Evolutionary conservation across 352 stramenopile genomes (phyloP).

Genomic region (Pythium guiyangense): DNA sequence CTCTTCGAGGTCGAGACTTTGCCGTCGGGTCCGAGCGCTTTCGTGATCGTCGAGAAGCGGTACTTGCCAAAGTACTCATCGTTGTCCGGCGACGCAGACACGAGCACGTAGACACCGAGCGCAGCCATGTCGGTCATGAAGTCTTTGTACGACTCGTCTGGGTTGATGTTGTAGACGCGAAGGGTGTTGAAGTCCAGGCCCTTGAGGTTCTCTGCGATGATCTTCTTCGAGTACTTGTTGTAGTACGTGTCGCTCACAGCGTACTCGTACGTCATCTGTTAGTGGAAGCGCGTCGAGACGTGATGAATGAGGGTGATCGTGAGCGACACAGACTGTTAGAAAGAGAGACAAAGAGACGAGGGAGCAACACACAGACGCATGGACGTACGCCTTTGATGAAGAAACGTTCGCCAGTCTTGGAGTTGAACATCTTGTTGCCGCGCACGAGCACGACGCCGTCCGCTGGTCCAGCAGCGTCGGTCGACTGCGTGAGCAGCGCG

Average conservation of each 20-base stretch:
- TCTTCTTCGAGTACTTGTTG: conserved; percentile 74
- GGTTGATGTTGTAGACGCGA: conserved; percentile 87
- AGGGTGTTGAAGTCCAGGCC: conserved; percentile 82
- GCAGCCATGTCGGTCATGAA: conserved; percentile 85
- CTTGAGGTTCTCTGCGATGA: conserved; percentile 59
- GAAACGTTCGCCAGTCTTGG: conserved; percentile 75
- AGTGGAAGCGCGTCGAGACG: neutral
- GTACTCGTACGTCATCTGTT: conserved; percentile 85
- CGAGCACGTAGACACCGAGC: conserved; percentile 77
- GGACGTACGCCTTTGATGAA: conserved; percentile 80
- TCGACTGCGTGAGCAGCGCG: conserved; percentile 7
- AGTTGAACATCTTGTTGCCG: conserved; percentile 87
- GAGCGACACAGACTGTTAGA: neutral
- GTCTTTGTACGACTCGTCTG: conserved; percentile 69
- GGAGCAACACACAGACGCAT: neutral
- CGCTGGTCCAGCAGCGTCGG: conserved; percentile 17
- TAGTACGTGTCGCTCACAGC: conserved; percentile 85
- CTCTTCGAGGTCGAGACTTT: conserved; percentile 25
- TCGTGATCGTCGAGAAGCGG: conserved; percentile 73
- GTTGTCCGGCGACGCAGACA: conserved; percentile 77
- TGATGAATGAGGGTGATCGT: too few relatives aligned
- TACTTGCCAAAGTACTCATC: conserved; percentile 85
- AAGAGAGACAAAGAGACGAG: neutral
- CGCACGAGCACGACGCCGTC: conserved; percentile 68
- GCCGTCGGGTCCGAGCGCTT: conserved; percentile 49